Evolutionary conservation across 108 stramenopile genomes (phyloP).

Genomic region (Schizochytrium sp.): DNA sequence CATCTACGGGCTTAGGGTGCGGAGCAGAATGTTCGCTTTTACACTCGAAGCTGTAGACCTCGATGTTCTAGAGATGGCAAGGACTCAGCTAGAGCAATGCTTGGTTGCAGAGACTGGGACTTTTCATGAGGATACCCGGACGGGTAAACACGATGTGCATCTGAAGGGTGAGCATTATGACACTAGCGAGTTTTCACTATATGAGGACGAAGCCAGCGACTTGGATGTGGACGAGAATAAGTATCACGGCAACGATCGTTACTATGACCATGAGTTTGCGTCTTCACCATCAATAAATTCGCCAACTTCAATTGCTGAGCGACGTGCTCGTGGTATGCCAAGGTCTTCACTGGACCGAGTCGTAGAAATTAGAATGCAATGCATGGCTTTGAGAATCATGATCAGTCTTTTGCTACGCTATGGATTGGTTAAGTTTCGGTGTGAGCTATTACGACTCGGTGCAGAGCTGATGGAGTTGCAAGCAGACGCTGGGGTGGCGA

Average conservation of each 20-base stretch:
- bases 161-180: too few relatives aligned
- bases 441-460: not conserved
- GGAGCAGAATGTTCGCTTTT: too few relatives aligned
- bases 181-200: too few relatives aligned
- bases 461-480: not conserved
- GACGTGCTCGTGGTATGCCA: not conserved
- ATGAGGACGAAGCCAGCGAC: not conserved
- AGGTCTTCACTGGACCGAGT: not conserved
- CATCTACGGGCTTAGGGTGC: too few relatives aligned
- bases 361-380: not conserved
- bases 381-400: not conserved
- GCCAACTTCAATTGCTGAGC: constrained; percentile 14
- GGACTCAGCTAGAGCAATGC: too few relatives aligned
- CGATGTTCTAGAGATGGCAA: too few relatives aligned
- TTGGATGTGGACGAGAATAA: not conserved
- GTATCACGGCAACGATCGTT: not conserved
- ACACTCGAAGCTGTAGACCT: too few relatives aligned
- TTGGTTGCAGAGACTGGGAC: too few relatives aligned
- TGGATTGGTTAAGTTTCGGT: not conserved
- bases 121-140: too few relatives aligned
- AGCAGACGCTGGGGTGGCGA: not conserved
- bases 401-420: not conserved
- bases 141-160: too few relatives aligned
- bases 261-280: not conserved
- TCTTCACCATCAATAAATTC: not conserved